Evolutionary conservation across 805 yeast species (phyloP).

Genomic region (Saturnispora silvae): DNA sequence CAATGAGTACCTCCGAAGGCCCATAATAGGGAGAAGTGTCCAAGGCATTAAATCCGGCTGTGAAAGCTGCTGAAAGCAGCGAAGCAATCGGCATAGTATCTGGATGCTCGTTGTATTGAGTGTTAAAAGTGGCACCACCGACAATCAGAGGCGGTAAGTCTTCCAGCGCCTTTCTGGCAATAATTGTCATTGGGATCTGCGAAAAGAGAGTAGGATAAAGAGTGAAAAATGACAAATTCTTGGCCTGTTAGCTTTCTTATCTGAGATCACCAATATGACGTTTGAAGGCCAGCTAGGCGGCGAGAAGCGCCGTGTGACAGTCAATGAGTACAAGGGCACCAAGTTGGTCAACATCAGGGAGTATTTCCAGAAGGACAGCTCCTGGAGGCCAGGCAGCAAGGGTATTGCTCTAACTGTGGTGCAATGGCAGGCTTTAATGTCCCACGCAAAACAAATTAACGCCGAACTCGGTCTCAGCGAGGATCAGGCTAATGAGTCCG

Average conservation of each 20-base stretch:
- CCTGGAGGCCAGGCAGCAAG: constrained; percentile 72
- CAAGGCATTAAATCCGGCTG: constrained; percentile 60
- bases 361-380: constrained; percentile 51
- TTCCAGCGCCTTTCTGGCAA: constrained; percentile 10
- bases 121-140: constrained; percentile 86
- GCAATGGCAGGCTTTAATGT: constrained; percentile 32
- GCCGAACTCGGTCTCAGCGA: constrained; percentile 18
- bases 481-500: constrained; percentile 6
- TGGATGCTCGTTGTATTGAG: constrained; percentile 69
- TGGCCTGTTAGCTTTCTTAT: too few species aligned
- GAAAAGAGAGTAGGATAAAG: not conserved
- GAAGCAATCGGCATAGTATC: constrained; percentile 43
- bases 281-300: constrained; percentile 16
- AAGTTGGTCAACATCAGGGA: constrained; percentile 78
- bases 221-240: not conserved
- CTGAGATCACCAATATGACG: too few species aligned
- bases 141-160: constrained; percentile 50
- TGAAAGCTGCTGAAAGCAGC: constrained; percentile 50
- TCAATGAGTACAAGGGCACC: constrained; percentile 57
- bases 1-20: constrained; percentile 67
- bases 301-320: constrained; percentile 60
- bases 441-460: constrained; percentile 1
- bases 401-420: constrained; percentile 53
- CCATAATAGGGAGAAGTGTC: constrained; percentile 95
- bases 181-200: too few species aligned